Percentiles rank a stretch among this genome's conserved stretches.
These are phyloP conservation scores for Boletus rubropictus DNA, from an alignment of 768 basidiomycete species.

Conservation along the genomic window DNA sequence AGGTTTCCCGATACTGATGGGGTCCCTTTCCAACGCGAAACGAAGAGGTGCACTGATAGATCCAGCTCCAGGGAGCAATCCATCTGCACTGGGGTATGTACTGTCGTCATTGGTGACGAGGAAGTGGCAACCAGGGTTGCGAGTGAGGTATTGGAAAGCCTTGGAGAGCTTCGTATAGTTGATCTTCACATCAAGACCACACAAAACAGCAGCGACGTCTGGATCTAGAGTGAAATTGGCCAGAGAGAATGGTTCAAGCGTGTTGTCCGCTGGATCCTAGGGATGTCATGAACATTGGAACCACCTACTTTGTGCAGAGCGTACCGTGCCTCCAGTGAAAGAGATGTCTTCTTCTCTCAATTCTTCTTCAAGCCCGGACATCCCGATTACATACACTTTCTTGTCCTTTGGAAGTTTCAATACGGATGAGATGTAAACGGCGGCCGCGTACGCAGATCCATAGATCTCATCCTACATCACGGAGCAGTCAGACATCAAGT, in stretches of 20 bases:
- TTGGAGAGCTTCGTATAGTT: conserved; percentile 95
- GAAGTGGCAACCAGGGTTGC: conserved; percentile 76
- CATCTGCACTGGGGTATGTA: conserved; percentile 74
- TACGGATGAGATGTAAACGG: conserved; percentile 82
- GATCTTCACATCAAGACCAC: conserved; percentile 79
- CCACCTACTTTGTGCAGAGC: conserved; percentile 19
- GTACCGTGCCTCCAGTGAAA: conserved; percentile 79
- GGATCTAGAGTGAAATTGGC: conserved; percentile 69
- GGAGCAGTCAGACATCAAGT: background rate
- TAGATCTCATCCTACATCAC: conserved; percentile 86
- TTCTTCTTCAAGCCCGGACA: conserved; percentile 89
- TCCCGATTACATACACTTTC: conserved; percentile 94
- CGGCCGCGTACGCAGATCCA: conserved; percentile 86
- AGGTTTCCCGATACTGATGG: conserved; percentile 87
- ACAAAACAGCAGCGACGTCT: conserved; percentile 86
- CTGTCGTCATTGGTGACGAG: conserved; percentile 91
- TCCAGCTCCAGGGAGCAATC: conserved; percentile 80
- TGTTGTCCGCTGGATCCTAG: conserved; percentile 82
- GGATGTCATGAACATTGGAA: conserved; percentile 1
- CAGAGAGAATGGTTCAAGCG: conserved; percentile 62
- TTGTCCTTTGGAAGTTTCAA: conserved; percentile 85
- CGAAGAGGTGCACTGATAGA: conserved; percentile 77
- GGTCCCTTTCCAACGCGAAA: conserved; percentile 62
- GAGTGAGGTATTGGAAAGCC: conserved; percentile 83
- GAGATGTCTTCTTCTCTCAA: conserved; percentile 79